Base-by-base conservation (phyloP, 108 stramenopile species). In the Conticribra guillardii region DNA sequence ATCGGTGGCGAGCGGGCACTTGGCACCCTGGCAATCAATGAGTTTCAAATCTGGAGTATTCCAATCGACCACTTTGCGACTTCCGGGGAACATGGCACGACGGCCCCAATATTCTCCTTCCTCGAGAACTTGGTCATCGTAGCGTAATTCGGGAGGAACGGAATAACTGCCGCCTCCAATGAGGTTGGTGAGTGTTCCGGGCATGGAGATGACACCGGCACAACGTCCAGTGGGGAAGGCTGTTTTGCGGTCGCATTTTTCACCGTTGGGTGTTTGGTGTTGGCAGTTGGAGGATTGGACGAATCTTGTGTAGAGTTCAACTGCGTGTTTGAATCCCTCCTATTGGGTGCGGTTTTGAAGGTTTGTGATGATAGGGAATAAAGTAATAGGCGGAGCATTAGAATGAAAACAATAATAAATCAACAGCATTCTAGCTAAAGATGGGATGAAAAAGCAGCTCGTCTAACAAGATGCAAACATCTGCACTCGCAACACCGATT, bases 191-290 rank as follows among this genome's bases (percentile, higher is more conserved):
- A 78, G 29, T 18, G 76, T 73, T 9, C 71, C 63, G 15, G 76
- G 76, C 76, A 78, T 78, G 70, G 76, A 78, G 21, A 72, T 65
- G 44, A 69, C 76, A n/a, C 67, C 67, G 18, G 62, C 71, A 27
- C 76, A 78, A 16, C 70, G 53, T 9, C 76, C 76, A 24, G 76
- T 78, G 45, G 76, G 76, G 22, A 78, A 78, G 64, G 76, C 71
- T 21, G 56, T 72, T 28, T 78, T 78, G 34, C 76, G 76, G 47
- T 78, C 71, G 47, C 76, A 78, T 24, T 66, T 67, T 14, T 54
- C 55, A 22, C 64, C 64, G 4, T 64, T 37, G 8, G 53, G 31
- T n/a, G 31, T 60, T 46, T 78, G 52, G 44, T 28, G 24, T 57
- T 66, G 76, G 18, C 76, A 78, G 64, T 78, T 78, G 32, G 76